Evolutionary conservation across 257 asterid genomes (phyloP).

Genomic region (Capsicum pubescens): DNA sequence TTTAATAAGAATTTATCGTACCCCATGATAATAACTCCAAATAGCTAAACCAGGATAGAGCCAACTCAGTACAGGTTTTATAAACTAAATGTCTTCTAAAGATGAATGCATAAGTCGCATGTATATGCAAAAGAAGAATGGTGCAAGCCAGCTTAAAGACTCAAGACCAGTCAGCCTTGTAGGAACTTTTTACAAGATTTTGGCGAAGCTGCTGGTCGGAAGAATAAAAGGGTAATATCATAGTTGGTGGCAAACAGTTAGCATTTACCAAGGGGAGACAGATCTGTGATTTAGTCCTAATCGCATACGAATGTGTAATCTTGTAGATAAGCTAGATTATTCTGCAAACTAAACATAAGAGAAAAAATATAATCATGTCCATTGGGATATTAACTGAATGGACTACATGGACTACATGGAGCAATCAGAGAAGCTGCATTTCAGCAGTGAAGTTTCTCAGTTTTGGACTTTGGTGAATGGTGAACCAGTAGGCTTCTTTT

Average conservation of each 20-base stretch:
- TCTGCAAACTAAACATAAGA: constrained; percentile 5
- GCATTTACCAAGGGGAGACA: neutral
- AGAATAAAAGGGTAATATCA: neutral
- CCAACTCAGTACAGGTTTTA: neutral
- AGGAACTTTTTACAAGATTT: too few relatives aligned
- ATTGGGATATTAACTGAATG: neutral
- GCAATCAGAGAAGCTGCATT: neutral
- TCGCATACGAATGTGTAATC: neutral
- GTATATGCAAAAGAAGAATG: constrained; percentile 7
- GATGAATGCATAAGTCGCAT: neutral
- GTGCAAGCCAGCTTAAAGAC: neutral
- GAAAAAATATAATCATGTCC: neutral
- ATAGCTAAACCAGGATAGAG: neutral
- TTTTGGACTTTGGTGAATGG: neutral
- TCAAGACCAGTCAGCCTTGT: neutral
- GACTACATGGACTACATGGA: neutral
- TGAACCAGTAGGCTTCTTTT: neutral
- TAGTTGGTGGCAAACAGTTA: neutral
- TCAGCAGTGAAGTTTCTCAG: neutral
- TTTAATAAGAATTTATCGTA: neutral
- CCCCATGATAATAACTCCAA: neutral
- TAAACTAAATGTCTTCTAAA: neutral
- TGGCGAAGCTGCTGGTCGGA: neutral
- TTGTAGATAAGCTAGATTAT: neutral
- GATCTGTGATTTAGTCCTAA: neutral